phyloP scores from a whole-genome alignment of 2,329 filamentous ascomycete genomes.

The Thielaviopsis punctulata region DNA sequence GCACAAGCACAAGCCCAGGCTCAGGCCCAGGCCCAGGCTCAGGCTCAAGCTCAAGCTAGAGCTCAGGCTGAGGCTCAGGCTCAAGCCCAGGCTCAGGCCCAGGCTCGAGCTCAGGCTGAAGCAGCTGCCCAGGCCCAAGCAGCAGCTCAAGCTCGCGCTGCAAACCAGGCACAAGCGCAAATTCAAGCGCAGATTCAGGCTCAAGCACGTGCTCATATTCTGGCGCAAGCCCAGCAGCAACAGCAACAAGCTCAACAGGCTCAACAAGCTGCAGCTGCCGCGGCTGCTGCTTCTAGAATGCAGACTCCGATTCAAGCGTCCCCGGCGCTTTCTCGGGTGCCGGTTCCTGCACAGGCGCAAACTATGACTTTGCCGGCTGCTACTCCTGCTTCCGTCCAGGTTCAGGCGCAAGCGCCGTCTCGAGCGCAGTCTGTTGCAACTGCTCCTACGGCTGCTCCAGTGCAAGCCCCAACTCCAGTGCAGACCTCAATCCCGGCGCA shows the following conservation, averaged over 20 bases:
- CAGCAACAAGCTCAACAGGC: not conserved
- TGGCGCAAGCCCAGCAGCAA: not conserved
- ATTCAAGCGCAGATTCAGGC: not conserved
- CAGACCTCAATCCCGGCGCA: not conserved
- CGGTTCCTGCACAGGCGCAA: not conserved
- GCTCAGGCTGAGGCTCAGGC: slow-evolving; percentile 15
- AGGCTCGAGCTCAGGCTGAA: slow-evolving; percentile 9
- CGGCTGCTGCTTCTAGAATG: not conserved
- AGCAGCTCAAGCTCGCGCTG: too few relatives aligned
- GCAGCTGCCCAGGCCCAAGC: not conserved
- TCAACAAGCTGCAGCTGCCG: not conserved
- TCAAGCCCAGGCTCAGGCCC: slow-evolving; percentile 11
- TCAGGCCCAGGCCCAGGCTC: not conserved
- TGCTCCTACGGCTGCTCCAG: not conserved
- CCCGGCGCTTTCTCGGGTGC: not conserved
- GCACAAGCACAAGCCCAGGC: slow-evolving; percentile 13
- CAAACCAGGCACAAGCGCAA: not conserved
- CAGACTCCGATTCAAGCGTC: not conserved
- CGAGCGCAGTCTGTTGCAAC: not conserved
- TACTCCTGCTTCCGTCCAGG: not conserved
- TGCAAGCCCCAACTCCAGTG: not conserved
- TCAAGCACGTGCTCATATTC: slow-evolving; percentile 1
- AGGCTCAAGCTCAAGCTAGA: slow-evolving; percentile 13
- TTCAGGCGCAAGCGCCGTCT: not conserved
- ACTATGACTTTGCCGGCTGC: not conserved